Base-by-base conservation (phyloP, 2,329 filamentous ascomycete genomes). In the Diaporthe longicolla region DNA sequence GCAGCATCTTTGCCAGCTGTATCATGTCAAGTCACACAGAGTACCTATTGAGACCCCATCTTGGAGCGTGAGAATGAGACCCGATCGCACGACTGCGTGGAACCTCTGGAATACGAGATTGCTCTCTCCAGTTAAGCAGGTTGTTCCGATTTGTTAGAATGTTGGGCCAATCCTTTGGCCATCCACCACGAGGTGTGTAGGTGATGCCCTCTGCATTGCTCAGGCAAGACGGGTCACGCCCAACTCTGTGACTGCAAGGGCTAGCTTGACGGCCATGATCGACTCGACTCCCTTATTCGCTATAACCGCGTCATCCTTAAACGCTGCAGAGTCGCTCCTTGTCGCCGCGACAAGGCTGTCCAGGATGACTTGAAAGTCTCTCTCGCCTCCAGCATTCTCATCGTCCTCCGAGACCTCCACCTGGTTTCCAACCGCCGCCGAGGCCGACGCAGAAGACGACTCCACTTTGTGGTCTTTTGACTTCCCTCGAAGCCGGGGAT, bases 221-320 rank as follows among this genome's bases (percentile, higher is more conserved):
- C 37, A 13, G 10, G 37, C 10, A 37, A 37, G 37, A 37, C 1
- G 72, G 15, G 59, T 71, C 32, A 75, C 71, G 37, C 77, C 76
- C 3, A 78, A 76, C 61, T 78, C 73, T 71, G 78, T 76, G n/a
- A 80, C 66, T 21, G 71, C 77, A 29, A 70, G 75, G 9, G 78
- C 61, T 63, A 81, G 76, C 17, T 79, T 75, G 8, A 80, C 76
- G 11, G 73, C 75, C 78, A 79, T 79, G 37, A 80, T 77, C n/a
- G 77, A 80, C 58, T 80, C 79, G 10, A 80, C 77, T 37, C 79
- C 79, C 9, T 79, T 61, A 45, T 80, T 78, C 7, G 72, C 72
- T 15, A 81, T 35, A 2, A 74, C 37, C 1, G 76, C 76, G 29
- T 76, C 71, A 26, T 78, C 77, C 24, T 74, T 72, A 19, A 81